phyloP scores from a whole-genome alignment of 108 stramenopile genomes.

The Epithemia pelagica region DNA sequence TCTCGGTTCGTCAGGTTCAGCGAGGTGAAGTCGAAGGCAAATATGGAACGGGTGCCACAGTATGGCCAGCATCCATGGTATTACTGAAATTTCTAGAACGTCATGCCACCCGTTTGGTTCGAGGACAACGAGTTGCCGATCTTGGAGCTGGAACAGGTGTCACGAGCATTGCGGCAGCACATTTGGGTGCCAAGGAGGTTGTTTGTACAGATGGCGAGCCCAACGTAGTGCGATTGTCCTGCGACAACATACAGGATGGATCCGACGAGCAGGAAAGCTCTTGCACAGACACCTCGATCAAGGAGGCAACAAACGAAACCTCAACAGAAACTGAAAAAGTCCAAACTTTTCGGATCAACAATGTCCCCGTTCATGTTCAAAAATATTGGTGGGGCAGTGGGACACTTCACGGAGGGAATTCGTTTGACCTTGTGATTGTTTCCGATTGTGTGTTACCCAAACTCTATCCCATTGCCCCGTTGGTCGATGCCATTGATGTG shows the following conservation, averaged over 20 bases:
- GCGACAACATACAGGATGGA: conserved; percentile 45
- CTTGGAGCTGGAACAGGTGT: conserved; percentile 79
- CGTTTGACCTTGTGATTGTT: conserved; percentile 53
- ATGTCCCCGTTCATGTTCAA: conserved; percentile 21
- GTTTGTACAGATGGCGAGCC: conserved; percentile 77
- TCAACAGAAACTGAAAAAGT: not conserved
- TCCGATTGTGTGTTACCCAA: conserved; percentile 89
- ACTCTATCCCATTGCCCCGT: conserved; percentile 84
- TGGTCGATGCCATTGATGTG: conserved; percentile 73
- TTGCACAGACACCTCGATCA: conserved; percentile 1
- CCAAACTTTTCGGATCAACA: not conserved
- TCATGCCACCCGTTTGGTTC: conserved; percentile 20
- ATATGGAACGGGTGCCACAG: conserved; percentile 86
- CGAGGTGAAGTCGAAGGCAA: conserved; percentile 80
- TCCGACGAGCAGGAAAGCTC: not conserved
- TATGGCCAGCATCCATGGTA: conserved; percentile 87
- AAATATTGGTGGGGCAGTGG: conserved; percentile 68
- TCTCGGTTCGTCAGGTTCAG: conserved; percentile 61
- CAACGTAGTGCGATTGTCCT: conserved; percentile 57
- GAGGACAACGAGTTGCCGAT: conserved; percentile 51
- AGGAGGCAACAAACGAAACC: not conserved
- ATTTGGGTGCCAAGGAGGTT: conserved; percentile 60
- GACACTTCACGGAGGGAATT: conserved; percentile 11
- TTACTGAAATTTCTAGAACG: conserved; percentile 76
- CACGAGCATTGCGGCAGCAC: conserved; percentile 67